Percentiles rank a stretch among this genome's conserved stretches.
Evolutionary conservation across 176 grass and related monocot species (phyloP).

Genomic region (Aegilops umbellulata): DNA sequence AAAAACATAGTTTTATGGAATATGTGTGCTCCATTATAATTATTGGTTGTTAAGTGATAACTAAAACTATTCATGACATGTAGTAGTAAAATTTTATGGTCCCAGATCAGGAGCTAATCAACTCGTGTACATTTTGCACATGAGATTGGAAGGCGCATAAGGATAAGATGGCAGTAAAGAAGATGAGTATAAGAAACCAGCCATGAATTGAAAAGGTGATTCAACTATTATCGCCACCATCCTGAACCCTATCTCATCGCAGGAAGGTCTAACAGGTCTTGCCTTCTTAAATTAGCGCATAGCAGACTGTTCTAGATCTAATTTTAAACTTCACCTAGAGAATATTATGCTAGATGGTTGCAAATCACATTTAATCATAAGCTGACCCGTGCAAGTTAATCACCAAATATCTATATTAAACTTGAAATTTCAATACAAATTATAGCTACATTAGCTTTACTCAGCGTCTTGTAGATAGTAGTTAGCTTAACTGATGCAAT

Average conservation of each 20-base stretch:
- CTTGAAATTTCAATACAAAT: constrained; percentile 10
- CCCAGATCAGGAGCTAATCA: constrained; percentile 27
- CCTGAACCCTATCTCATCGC: background rate
- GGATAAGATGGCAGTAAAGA: constrained; percentile 11
- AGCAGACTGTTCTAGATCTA: constrained; percentile 23
- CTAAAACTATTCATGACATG: background rate
- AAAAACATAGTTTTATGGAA: constrained; percentile 21
- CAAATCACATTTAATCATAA: constrained; percentile 22
- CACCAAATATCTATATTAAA: background rate
- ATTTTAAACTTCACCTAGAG: background rate
- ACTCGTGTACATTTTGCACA: constrained; percentile 15
- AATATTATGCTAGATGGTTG: constrained; percentile 25
- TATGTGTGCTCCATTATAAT: constrained; percentile 1
- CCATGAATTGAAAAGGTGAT: constrained; percentile 21
- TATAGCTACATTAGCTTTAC: constrained; percentile 17
- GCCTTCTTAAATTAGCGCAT: constrained; percentile 24
- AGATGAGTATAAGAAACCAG: background rate
- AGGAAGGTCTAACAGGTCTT: constrained; percentile 4
- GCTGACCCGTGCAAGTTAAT: constrained; percentile 17
- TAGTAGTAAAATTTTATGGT: constrained; percentile 17
- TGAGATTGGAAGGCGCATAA: constrained; percentile 17
- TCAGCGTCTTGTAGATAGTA: constrained; percentile 31
- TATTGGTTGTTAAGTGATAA: constrained; percentile 5
- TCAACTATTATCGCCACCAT: constrained; percentile 27
- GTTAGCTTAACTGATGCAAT: constrained; percentile 24